A percentile compares a stretch with the other conserved stretches of the same genome.
These are phyloP conservation scores for Aspergillus carlsbadensis DNA, from an alignment of 495 filamentous ascomycete species.

Conservation along the genomic window DNA sequence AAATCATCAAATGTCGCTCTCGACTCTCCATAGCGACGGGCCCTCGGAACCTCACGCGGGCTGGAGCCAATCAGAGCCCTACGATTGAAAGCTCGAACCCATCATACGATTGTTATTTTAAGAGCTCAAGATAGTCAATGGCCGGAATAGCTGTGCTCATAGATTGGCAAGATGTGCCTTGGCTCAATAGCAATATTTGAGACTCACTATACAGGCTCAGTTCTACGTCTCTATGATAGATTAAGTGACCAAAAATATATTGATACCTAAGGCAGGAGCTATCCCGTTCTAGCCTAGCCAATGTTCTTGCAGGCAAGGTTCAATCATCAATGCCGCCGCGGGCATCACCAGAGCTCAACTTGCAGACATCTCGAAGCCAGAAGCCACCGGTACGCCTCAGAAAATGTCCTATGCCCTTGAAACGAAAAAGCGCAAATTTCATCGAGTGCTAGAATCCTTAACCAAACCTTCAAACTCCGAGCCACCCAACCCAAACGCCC, in stretches of 20 bases:
- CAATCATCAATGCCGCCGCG: too few relatives aligned
- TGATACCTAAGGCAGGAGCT: slow-evolving; percentile 16
- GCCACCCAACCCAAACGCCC: slow-evolving; percentile 31
- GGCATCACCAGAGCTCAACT: too few relatives aligned
- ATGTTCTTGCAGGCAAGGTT: background rate
- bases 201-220: too few relatives aligned
- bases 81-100: slow-evolving; percentile 7
- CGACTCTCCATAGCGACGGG: slow-evolving; percentile 15
- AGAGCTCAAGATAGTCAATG: background rate
- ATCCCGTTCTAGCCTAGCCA: slow-evolving; percentile 13
- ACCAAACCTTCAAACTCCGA: slow-evolving; percentile 30
- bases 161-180: too few relatives aligned
- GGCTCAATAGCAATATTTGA: too few relatives aligned
- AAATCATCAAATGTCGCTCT: background rate
- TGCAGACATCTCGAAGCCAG: background rate
- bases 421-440: slow-evolving; percentile 56
- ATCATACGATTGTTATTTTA: slow-evolving; percentile 9
- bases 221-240: too few relatives aligned
- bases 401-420: slow-evolving; percentile 53
- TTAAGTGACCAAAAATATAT: too few relatives aligned
- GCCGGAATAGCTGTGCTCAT: too few relatives aligned
- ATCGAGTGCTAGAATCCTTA: slow-evolving; percentile 56
- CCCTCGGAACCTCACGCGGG: slow-evolving; percentile 12
- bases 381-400: background rate
- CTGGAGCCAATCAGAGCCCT: slow-evolving; percentile 15